These are phyloP conservation scores for Nicotiana knightiana DNA, from an alignment of 257 asterid species.

Conservation along the genomic window DNA sequence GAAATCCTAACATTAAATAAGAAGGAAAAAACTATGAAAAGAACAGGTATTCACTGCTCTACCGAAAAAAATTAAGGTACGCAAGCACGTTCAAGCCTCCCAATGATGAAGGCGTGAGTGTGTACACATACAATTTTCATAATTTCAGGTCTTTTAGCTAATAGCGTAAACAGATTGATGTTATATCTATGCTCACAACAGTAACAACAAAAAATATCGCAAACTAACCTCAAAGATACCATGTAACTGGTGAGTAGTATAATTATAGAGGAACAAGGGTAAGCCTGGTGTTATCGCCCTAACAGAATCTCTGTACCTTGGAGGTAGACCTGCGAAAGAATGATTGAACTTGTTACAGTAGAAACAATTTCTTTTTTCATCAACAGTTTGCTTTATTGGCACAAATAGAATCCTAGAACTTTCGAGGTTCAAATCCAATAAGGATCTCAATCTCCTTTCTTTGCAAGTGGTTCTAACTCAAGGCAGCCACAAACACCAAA, in stretches of 20 bases:
- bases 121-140: not conserved
- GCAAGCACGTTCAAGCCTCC: not conserved
- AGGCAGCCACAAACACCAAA: not conserved
- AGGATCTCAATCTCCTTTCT: not conserved
- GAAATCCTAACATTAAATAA: not conserved
- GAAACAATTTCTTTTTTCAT: not conserved
- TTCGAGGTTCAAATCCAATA: not conserved
- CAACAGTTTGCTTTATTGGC: not conserved
- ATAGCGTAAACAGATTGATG: not conserved
- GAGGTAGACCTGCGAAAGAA: slow-evolving; percentile 67
- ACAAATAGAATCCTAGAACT: not conserved
- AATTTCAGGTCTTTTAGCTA: not conserved
- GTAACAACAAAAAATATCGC: not conserved
- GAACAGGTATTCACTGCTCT: not conserved
- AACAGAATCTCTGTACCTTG: slow-evolving; percentile 88
- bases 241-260: slow-evolving; percentile 90
- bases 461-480: not conserved
- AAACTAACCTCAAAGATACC: slow-evolving; percentile 78
- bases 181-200: no score
- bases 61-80: no score
- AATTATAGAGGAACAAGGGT: slow-evolving; percentile 80
- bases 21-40: no score
- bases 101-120: no score
- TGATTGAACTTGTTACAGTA: not conserved
- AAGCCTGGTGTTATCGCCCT: slow-evolving; percentile 96